A percentile compares a stretch with the other conserved stretches of the same genome.
These are phyloP conservation scores for Aphanomyces euteiches DNA, from an alignment of 352 stramenopile species.

Conservation along the genomic window DNA sequence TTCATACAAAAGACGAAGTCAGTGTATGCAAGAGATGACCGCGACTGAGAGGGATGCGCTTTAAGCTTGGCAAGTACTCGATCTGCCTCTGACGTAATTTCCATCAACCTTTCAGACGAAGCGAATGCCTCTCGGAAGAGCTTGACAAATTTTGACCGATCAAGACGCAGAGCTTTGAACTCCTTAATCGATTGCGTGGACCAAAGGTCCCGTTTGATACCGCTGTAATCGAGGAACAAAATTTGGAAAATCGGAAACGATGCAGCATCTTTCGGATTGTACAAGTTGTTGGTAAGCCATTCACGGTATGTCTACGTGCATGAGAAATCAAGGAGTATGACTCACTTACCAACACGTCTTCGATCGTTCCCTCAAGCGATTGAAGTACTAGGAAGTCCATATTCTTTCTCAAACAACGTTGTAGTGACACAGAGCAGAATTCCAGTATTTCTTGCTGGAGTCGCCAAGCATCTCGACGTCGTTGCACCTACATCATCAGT, in stretches of 20 bases:
- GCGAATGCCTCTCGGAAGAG: conserved; percentile 27
- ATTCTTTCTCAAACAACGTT: conserved; percentile 1
- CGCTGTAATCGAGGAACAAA: conserved; percentile 27
- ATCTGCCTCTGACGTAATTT: conserved; percentile 28
- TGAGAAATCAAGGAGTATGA: background rate
- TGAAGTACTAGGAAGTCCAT: conserved; percentile 25
- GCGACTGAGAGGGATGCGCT: conserved; percentile 26
- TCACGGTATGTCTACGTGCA: conserved; percentile 14
- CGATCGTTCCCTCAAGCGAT: conserved; percentile 24
- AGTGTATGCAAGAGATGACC: conserved; percentile 4
- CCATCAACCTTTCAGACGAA: conserved; percentile 8
- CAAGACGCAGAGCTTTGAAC: conserved; percentile 12
- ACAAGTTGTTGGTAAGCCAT: conserved; percentile 4
- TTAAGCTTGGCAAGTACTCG: conserved; percentile 19
- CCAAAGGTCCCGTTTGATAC: conserved; percentile 22
- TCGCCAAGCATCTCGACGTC: conserved; percentile 6
- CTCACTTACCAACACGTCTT: conserved; percentile 19
- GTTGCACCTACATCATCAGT: conserved; percentile 20
- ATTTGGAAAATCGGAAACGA: conserved; percentile 29
- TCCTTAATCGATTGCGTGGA: conserved; percentile 7
- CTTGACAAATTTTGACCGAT: conserved; percentile 29
- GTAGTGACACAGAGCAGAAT: background rate
- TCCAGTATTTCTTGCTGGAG: conserved; percentile 3
- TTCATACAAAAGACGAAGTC: conserved; percentile 15
- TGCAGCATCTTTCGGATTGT: background rate